Evolutionary conservation across 352 stramenopile genomes (phyloP).

Genomic region (Phytopythium aichiense): DNA sequence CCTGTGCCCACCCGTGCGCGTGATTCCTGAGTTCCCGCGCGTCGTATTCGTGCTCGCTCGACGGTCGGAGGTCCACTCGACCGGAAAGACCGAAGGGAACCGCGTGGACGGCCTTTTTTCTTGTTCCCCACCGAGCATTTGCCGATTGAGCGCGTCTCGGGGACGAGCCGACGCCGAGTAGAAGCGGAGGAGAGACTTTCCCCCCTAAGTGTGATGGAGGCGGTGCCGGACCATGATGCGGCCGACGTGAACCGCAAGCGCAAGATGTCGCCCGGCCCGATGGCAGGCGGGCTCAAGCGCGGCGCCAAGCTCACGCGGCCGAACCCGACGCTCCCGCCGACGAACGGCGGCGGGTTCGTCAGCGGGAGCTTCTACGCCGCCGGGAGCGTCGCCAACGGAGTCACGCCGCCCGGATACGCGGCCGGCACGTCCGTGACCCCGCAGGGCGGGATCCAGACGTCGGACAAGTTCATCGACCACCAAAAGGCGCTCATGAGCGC

Average conservation of each 20-base stretch:
- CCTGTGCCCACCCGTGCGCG: background rate
- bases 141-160: background rate
- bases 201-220: slow-evolving; percentile 7
- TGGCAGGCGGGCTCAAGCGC: slow-evolving; percentile 35
- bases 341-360: background rate
- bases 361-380: slow-evolving; percentile 3
- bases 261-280: slow-evolving; percentile 55
- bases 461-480: slow-evolving; percentile 73
- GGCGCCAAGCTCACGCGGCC: slow-evolving; percentile 50
- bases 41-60: background rate
- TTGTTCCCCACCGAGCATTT: background rate
- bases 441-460: slow-evolving; percentile 49
- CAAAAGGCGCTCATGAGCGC: slow-evolving; percentile 71
- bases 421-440: slow-evolving; percentile 18
- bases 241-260: slow-evolving; percentile 61
- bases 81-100: background rate
- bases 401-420: slow-evolving; percentile 23
- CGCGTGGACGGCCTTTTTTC: background rate
- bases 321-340: slow-evolving; percentile 8
- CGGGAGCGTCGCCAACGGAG: slow-evolving; percentile 28
- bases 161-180: background rate
- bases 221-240: slow-evolving; percentile 21
- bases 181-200: background rate
- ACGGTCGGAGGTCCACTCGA: background rate
- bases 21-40: background rate